A percentile compares a stretch with the other conserved stretches of the same genome.
phyloP scores from a whole-genome alignment of 441 rosid species.

The Breynia disticha region DNA sequence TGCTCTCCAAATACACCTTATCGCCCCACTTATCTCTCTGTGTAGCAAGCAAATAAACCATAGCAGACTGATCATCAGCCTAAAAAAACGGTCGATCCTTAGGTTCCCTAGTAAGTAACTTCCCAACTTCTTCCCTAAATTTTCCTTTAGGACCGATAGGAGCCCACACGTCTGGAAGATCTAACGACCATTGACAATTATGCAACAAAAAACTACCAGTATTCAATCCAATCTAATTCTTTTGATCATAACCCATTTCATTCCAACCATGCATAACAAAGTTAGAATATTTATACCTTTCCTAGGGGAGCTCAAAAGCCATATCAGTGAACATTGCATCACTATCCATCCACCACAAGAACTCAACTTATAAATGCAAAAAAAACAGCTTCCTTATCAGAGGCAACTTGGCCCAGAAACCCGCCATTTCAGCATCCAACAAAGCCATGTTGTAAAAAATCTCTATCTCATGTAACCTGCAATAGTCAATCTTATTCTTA shows the following conservation, averaged over 20 bases:
- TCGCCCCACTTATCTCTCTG: slow-evolving; percentile 83
- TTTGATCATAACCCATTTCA: slow-evolving; percentile 78
- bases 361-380: slow-evolving; percentile 88
- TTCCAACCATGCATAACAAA: slow-evolving; percentile 86
- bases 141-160: slow-evolving; percentile 95
- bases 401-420: slow-evolving; percentile 93
- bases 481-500: slow-evolving; percentile 93
- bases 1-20: slow-evolving; percentile 86
- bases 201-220: slow-evolving; percentile 86
- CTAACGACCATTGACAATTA: slow-evolving; percentile 92
- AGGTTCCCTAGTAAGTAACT: slow-evolving; percentile 67
- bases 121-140: slow-evolving; percentile 83
- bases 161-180: slow-evolving; percentile 94
- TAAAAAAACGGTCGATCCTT: slow-evolving; percentile 93
- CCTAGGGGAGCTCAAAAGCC: slow-evolving; percentile 71
- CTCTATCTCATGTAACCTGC: slow-evolving; percentile 95
- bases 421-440: slow-evolving; percentile 82
- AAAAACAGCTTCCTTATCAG: slow-evolving; percentile 82
- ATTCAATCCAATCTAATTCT: slow-evolving; percentile 93
- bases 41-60: slow-evolving; percentile 73
- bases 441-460: slow-evolving; percentile 96
- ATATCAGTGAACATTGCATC: slow-evolving; percentile 96
- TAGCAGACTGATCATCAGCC: slow-evolving; percentile 96
- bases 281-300: slow-evolving; percentile 54
- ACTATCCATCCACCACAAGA: slow-evolving; percentile 99